Conservation (phyloP, 768 basidiomycete genomes). For the Amanita subjunquillea region DNA sequence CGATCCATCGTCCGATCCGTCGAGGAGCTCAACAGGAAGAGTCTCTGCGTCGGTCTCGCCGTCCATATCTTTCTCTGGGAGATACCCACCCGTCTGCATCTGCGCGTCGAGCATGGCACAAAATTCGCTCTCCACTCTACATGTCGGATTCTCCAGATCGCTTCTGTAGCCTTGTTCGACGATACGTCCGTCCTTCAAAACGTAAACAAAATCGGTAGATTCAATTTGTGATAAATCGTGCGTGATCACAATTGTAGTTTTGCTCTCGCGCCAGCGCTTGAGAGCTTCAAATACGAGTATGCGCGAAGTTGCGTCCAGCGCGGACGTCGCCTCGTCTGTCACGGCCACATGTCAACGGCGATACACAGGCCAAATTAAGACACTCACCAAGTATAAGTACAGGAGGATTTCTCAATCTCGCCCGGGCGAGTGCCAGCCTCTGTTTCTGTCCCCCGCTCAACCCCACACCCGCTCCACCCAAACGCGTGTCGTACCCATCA, state of each 20-base stretch:
- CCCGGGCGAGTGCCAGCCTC: constrained; percentile 81
- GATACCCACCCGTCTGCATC: constrained; percentile 39
- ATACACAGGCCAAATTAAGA: background rate
- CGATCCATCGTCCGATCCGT: constrained; percentile 28
- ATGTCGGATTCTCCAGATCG: constrained; percentile 50
- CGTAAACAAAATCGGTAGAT: constrained; percentile 78
- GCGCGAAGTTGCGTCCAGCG: constrained; percentile 80
- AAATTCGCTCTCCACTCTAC: constrained; percentile 50
- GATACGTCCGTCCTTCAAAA: constrained; percentile 70
- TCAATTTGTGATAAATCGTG: constrained; percentile 87
- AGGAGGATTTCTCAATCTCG: constrained; percentile 73
- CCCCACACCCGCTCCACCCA: constrained; percentile 67
- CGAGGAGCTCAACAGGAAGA: constrained; percentile 8
- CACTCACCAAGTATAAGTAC: constrained; percentile 83
- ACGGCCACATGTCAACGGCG: constrained; percentile 25
- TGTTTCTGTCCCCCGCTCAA: constrained; percentile 92
- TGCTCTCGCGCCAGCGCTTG: constrained; percentile 57
- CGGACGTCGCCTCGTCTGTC: constrained; percentile 73
- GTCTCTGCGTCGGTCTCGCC: background rate
- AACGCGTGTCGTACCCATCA: constrained; percentile 75
- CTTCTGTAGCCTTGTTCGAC: constrained; percentile 81
- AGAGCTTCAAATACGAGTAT: constrained; percentile 73
- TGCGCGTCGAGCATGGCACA: constrained; percentile 54
- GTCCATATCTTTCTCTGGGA: constrained; percentile 24
- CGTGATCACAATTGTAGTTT: constrained; percentile 90